phyloP scores from a whole-genome alignment of 306 rosid species.

The Sicyos edulis region DNA sequence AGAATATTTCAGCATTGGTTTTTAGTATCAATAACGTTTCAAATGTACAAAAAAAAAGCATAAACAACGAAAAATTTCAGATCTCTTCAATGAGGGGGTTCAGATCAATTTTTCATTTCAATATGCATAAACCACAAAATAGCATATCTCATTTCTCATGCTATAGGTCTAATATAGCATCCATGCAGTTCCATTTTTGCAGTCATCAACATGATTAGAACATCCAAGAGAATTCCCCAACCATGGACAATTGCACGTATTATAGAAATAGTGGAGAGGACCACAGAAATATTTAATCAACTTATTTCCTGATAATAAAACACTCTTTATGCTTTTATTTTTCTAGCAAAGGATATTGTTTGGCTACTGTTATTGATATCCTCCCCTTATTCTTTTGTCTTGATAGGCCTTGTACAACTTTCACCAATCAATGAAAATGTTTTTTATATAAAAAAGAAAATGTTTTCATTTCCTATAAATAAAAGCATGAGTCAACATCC shows the following conservation, averaged over 20 bases:
- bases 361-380: too few species aligned
- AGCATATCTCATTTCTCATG: neutral
- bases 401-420: too few species aligned
- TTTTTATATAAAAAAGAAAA: too few species aligned
- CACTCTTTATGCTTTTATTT: too few species aligned
- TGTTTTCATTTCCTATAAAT: neutral
- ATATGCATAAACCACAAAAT: neutral
- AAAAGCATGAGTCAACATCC: neutral
- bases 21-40: neutral
- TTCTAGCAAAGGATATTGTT: too few species aligned
- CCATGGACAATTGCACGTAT: neutral
- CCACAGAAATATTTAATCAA: neutral
- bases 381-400: too few species aligned
- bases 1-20: neutral
- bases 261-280: neutral
- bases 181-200: neutral
- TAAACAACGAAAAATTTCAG: neutral
- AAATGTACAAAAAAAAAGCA: neutral
- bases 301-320: neutral
- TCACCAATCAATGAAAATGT: too few species aligned
- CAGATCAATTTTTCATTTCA: neutral
- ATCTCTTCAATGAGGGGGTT: neutral
- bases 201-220: neutral
- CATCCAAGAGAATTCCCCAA: neutral
- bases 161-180: neutral